Percentiles rank a stretch among this genome's conserved stretches.
Conservation (phyloP, 495 filamentous ascomycete genomes). For the Tuber brumale region DNA sequence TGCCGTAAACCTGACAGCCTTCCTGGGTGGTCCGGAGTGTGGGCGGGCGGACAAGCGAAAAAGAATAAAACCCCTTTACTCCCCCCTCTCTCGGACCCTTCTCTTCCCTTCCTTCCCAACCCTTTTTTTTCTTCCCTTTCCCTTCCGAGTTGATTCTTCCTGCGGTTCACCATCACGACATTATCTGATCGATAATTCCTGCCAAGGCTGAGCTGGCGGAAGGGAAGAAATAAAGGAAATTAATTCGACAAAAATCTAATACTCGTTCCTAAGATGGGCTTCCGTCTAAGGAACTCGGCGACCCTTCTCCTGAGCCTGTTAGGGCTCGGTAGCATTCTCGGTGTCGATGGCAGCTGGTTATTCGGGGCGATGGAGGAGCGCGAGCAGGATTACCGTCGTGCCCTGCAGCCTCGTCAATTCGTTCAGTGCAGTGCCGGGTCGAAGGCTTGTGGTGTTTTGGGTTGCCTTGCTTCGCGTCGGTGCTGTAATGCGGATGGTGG, state of each 20-base stretch:
- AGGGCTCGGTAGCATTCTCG: constrained; percentile 13
- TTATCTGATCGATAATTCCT: background rate
- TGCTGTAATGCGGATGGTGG: constrained; percentile 22
- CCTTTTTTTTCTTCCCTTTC: background rate
- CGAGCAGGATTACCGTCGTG: background rate
- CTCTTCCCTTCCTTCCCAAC: background rate
- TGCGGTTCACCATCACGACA: background rate
- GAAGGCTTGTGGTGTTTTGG: constrained; percentile 12
- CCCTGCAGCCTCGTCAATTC: constrained; percentile 1
- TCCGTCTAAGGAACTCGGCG: background rate
- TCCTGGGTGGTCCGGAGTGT: background rate
- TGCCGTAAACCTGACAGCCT: background rate
- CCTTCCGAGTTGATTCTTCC: background rate
- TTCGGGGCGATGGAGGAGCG: constrained; percentile 15
- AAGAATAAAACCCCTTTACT: constrained; percentile 1
- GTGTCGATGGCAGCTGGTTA: constrained; percentile 15
- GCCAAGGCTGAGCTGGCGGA: background rate
- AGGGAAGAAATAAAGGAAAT: background rate
- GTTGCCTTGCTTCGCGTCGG: constrained; percentile 2
- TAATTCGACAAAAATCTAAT: background rate
- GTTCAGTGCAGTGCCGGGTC: constrained; percentile 6
- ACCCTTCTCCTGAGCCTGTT: background rate
- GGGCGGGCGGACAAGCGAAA: background rate
- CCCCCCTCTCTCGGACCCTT: background rate
- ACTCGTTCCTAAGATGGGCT: background rate